phyloP scores from a whole-genome alignment of 441 rosid species.

The Adansonia gregorii region DNA sequence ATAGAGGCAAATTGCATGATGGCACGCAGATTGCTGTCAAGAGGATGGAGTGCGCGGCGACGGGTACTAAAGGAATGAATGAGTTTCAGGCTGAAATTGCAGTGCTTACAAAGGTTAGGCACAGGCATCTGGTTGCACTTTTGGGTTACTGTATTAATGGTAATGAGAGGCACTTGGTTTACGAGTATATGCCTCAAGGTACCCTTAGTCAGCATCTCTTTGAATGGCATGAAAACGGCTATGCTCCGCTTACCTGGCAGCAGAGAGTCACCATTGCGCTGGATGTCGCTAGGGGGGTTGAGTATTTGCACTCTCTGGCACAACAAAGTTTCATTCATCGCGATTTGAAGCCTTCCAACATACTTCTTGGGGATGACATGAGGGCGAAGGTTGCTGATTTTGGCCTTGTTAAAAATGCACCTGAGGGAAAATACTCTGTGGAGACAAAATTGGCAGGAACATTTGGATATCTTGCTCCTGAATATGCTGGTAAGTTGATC shows the following conservation, averaged over 20 bases:
- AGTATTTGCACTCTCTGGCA: conserved; percentile 85
- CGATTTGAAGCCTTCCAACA: conserved; percentile 86
- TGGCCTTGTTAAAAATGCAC: conserved; percentile 88
- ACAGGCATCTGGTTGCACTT: conserved; percentile 85
- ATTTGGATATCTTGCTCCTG: conserved; percentile 92
- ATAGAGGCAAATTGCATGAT: conserved; percentile 71
- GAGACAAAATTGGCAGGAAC: conserved; percentile 92
- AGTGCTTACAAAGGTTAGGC: conserved; percentile 85
- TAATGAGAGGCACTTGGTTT: conserved; percentile 79
- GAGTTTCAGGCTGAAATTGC: conserved; percentile 92
- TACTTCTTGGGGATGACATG: conserved; percentile 91
- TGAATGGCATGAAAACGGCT: conserved; percentile 52
- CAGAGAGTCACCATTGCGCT: conserved; percentile 78
- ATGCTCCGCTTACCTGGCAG: conserved; percentile 71
- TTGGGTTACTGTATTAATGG: conserved; percentile 85
- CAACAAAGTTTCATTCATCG: conserved; percentile 92
- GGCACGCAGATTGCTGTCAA: conserved; percentile 80
- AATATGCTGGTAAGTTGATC: conserved; percentile 74
- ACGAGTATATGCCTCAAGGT: conserved; percentile 94
- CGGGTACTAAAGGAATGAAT: conserved; percentile 68
- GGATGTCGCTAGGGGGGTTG: conserved; percentile 90
- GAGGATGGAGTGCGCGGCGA: conserved; percentile 72
- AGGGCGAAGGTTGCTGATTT: conserved; percentile 95
- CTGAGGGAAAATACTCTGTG: conserved; percentile 80
- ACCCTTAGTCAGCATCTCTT: conserved; percentile 77